Percentiles rank a stretch among this genome's conserved stretches.
phyloP scores from a whole-genome alignment of 257 asterid species.

The Solanum chilense region DNA sequence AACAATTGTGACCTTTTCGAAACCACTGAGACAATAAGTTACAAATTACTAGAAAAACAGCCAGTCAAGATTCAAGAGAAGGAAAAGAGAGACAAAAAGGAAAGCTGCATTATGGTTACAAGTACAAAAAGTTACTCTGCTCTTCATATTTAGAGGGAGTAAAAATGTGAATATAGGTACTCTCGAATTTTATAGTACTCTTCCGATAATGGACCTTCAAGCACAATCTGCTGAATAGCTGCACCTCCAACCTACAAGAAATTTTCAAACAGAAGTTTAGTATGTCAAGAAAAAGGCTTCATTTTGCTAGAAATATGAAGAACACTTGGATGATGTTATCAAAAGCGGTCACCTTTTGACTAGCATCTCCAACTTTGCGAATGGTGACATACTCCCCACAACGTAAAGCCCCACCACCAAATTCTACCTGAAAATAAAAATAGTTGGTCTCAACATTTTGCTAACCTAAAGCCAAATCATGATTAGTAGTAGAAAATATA shows the following conservation, averaged over 20 bases:
- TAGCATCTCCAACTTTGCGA: conserved; percentile 89
- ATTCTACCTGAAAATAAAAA: conserved; percentile 51
- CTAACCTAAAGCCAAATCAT: neutral
- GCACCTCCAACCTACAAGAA: conserved; percentile 62
- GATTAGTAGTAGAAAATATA: neutral
- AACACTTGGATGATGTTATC: neutral
- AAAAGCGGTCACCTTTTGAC: conserved; percentile 58
- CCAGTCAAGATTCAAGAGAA: neutral
- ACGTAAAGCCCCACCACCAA: conserved; percentile 81
- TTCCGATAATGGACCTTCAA: conserved; percentile 92
- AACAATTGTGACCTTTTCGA: neutral
- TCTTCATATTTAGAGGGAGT: conserved; percentile 39
- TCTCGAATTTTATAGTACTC: conserved; percentile 82
- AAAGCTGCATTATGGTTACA: neutral
- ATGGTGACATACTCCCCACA: conserved; percentile 90
- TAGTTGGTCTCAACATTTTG: neutral
- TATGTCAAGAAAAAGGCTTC: neutral
- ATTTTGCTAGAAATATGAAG: neutral
- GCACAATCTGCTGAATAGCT: conserved; percentile 70
- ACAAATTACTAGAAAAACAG: neutral
- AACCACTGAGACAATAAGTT: neutral
- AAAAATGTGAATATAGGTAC: conserved; percentile 75
- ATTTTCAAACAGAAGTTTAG: neutral
- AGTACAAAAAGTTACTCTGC: neutral
- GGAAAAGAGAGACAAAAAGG: neutral